phyloP scores from a whole-genome alignment of 2,329 filamentous ascomycete genomes.

The Phaeoacremonium minimum region DNA sequence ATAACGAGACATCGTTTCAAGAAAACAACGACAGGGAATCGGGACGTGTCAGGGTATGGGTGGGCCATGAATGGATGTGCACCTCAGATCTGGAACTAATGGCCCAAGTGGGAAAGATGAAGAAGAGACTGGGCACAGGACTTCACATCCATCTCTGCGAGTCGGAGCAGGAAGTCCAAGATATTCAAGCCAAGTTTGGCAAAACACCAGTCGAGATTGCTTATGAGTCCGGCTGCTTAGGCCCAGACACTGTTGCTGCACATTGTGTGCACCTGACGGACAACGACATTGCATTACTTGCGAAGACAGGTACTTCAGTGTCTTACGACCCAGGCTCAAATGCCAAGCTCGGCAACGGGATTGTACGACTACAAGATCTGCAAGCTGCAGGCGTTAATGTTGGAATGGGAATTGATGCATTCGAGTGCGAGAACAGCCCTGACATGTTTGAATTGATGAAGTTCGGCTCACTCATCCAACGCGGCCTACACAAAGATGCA shows the following conservation, averaged over 20 bases:
- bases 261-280: slow-evolving; percentile 15
- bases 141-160: slow-evolving; percentile 17
- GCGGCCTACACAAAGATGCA: slow-evolving; percentile 12
- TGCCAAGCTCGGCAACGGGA: slow-evolving; percentile 17
- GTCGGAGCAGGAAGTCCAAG: slow-evolving; percentile 11
- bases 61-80: slow-evolving; percentile 15
- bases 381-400: slow-evolving; percentile 14
- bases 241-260: slow-evolving; percentile 15
- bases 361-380: slow-evolving; percentile 13
- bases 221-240: slow-evolving; percentile 13
- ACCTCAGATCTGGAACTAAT: slow-evolving; percentile 11
- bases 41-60: slow-evolving; percentile 14
- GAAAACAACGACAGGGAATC: slow-evolving; percentile 8
- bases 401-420: slow-evolving; percentile 16
- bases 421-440: slow-evolving; percentile 18
- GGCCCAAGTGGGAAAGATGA: slow-evolving; percentile 10
- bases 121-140: slow-evolving; percentile 12
- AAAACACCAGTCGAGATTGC: slow-evolving; percentile 14
- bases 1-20: slow-evolving; percentile 13
- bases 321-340: slow-evolving; percentile 15
- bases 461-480: slow-evolving; percentile 15
- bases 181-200: slow-evolving; percentile 10
- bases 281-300: slow-evolving; percentile 12
- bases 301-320: slow-evolving; percentile 13
- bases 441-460: slow-evolving; percentile 21